Base-by-base conservation (phyloP, 75 land plant genomes). In the Pinus albicaulis region DNA sequence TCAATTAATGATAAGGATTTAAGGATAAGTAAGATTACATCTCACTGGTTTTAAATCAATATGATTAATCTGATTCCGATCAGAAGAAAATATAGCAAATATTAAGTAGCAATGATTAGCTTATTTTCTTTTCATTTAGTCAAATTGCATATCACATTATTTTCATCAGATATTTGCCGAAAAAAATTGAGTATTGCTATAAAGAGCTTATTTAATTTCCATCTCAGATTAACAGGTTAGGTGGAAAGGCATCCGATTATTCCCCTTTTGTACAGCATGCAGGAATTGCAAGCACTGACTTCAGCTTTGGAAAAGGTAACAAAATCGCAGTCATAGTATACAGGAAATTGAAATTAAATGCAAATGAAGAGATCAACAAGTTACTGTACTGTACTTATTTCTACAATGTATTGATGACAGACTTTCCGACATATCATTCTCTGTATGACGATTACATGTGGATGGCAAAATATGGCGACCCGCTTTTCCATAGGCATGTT, bases 401-500 rank as follows among this genome's bases (percentile, higher is more conserved):
- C 1, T 34, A 17, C 20, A 8, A 34, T 68, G 20, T 38, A 11
- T 8, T 14, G 22, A 26, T 72, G 60, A 41, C 59, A 92, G 94
- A 76, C 22, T 94, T 85, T 80, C 92, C 94, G 24, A 87, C 92
- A 10, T 94, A 94, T 74, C 98, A 94, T 52, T 86, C 95, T 31
- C 38, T 90, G 75, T 94, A 90, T 82, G 98, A 94, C 79, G 88
- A 88, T 68, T 94, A 77, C 56, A 26, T 78, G 11, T 94, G 98
- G 98, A 90, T 94, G 92, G 59, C 66, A 59, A 85, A 80, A 60
- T 92, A 86, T 84, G 95, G 98, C 2, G 98, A 94, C 66, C 95
- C 98, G 3, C 34, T 85, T 79, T 94, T 94, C 62, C 90, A 84
- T 3, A 87, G 98, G 65, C 89, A 90, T 79, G 83, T 80, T 66